Base-by-base conservation (phyloP, 805 yeast genomes). In the Dipodascus geniculatus region DNA sequence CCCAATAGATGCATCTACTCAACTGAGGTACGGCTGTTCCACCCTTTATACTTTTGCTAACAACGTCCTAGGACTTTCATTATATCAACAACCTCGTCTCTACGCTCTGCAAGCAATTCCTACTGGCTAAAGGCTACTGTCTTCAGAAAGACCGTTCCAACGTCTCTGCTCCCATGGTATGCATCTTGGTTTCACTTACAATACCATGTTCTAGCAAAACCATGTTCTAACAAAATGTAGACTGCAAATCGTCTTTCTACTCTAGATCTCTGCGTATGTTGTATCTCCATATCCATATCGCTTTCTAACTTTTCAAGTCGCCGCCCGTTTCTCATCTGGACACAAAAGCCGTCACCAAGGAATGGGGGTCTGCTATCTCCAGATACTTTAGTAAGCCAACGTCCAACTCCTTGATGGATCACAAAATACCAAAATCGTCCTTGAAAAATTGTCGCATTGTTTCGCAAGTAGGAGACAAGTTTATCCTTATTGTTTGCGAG, bases 401-500 rank as follows among this genome's bases (percentile, higher is more conserved):
- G 4, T 38, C 44, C 4, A 38, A 38, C 14, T n/a, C 20, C 8
- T 14, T 22, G 47, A 31, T 23, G 42, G 51, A 22, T n/a, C 33
- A 51, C 23, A 55, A 51, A 51, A 42, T 59, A n/a, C 20, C 48
- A n/a, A 57, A 49, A 23, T 44, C 23, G 23, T 42, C 42, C 16
- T 50, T 60, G n/a, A 22, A 42, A 9, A 8, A 42, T 16, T 56
- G 59, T 24, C 22, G 20, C 11, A 60, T 63, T 2, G 58, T 66
- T 20, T 54, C 61, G 4, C 95, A 87, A 63, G 67, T 85, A 2
- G 87, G 81, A 49, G 61, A 66, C 2, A 85, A 83, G 62, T 86
- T 86, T 61, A 79, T 88, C 6, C 67, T 87, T 2, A 64, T 77
- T 1, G 70, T 65, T 22, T 42, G 63, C 2, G 44, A 23, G 8